Conservation (phyloP, 192 early-diverging fungal genomes). For the Lobosporangium transversale region DNA sequence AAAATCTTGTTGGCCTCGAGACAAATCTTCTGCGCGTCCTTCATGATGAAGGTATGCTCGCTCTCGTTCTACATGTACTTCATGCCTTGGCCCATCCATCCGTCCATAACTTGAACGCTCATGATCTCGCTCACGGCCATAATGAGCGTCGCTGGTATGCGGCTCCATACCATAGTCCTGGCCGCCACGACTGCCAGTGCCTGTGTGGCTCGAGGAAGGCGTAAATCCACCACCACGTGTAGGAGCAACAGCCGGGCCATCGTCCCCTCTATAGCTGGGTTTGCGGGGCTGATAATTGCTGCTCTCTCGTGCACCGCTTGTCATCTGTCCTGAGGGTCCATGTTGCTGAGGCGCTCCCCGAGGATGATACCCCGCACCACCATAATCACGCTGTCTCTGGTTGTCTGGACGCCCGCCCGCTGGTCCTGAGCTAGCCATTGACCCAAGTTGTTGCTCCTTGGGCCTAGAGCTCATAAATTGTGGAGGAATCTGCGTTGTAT, state of each 20-base stretch:
- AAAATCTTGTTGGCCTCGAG: slow-evolving; percentile 24
- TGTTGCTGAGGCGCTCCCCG: slow-evolving; percentile 7
- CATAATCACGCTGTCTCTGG: slow-evolving; percentile 23
- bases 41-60: slow-evolving; percentile 11
- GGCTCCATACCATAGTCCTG: slow-evolving; percentile 21
- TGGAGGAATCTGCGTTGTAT: slow-evolving; percentile 15
- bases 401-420: slow-evolving; percentile 2
- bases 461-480: slow-evolving; percentile 29
- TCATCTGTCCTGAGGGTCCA: slow-evolving; percentile 8
- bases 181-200: background rate
- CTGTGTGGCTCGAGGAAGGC: background rate
- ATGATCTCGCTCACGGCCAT: slow-evolving; percentile 9
- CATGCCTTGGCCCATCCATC: slow-evolving; percentile 4
- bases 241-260: slow-evolving; percentile 6
- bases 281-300: slow-evolving; percentile 33
- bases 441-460: slow-evolving; percentile 14
- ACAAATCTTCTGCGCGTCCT: slow-evolving; percentile 8
- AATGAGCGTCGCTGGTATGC: slow-evolving; percentile 5
- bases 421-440: background rate
- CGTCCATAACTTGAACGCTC: slow-evolving; percentile 11
- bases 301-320: slow-evolving; percentile 29
- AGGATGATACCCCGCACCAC: slow-evolving; percentile 7
- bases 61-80: slow-evolving; percentile 12
- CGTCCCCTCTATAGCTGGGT: slow-evolving; percentile 8
- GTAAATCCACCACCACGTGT: slow-evolving; percentile 13